Conservation (phyloP, 176 grass and related monocot genomes). For the Cenchrus fungigraminus region DNA sequence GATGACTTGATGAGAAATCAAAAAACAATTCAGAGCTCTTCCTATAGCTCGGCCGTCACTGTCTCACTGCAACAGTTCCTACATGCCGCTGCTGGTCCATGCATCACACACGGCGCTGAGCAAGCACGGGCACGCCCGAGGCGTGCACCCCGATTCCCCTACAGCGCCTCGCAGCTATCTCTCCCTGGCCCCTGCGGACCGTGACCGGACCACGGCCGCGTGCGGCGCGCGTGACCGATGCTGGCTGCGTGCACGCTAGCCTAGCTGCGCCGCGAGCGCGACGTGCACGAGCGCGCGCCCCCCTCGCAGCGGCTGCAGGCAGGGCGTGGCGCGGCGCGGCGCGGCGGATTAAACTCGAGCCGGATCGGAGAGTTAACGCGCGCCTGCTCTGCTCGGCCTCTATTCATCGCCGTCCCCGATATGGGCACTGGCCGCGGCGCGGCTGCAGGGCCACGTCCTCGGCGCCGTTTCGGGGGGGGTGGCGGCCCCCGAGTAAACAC, state of each 20-base stretch:
- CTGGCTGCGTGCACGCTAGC: neutral
- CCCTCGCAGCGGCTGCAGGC: neutral
- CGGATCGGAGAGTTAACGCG: slow-evolving; percentile 10
- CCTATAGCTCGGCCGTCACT: too few relatives aligned
- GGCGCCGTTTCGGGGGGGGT: slow-evolving; percentile 18
- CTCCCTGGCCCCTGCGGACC: too few relatives aligned
- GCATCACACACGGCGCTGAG: neutral
- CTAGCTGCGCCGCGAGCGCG: slow-evolving; percentile 14
- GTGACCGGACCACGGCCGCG: neutral
- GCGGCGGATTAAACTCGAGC: slow-evolving; percentile 17
- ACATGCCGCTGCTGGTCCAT: neutral
- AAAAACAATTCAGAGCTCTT: too few relatives aligned
- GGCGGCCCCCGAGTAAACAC: slow-evolving; percentile 9
- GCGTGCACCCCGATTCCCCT: neutral
- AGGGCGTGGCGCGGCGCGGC: neutral
- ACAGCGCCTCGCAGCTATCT: neutral
- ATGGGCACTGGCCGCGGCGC: slow-evolving; percentile 24
- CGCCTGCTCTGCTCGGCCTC: neutral
- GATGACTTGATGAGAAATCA: too few relatives aligned
- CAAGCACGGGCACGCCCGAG: neutral
- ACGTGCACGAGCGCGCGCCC: neutral
- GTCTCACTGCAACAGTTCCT: neutral
- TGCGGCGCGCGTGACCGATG: neutral
- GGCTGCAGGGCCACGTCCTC: slow-evolving; percentile 46
- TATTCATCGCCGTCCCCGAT: neutral